These are phyloP conservation scores for Orbilia javanica DNA, from an alignment of 2,329 filamentous ascomycete species.

Conservation along the genomic window DNA sequence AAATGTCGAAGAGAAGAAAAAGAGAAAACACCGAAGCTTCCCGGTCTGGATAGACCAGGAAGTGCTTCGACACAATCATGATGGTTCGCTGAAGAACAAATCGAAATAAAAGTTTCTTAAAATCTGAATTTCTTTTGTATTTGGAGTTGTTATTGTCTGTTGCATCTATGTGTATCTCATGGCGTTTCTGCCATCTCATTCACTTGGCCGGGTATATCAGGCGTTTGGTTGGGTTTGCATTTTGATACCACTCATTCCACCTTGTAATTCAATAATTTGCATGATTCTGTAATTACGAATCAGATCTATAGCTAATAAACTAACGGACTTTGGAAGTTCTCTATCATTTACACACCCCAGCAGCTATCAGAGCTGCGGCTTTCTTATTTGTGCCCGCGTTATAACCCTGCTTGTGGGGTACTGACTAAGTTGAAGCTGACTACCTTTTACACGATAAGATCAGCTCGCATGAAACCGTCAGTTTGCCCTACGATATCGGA, in stretches of 20 bases:
- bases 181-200: conserved; percentile 1
- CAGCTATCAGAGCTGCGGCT: no score
- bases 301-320: background rate
- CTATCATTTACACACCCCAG: no score
- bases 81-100: conserved; percentile 27
- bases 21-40: conserved; percentile 50
- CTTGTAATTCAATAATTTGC: conserved; percentile 12
- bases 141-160: background rate
- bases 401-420: background rate
- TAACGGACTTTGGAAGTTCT: background rate
- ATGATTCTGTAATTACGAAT: background rate
- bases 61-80: conserved; percentile 30
- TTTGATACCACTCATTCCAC: conserved; percentile 6
- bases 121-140: background rate
- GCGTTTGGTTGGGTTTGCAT: conserved; percentile 22
- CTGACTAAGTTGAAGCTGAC: background rate
- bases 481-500: conserved; percentile 30
- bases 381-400: background rate
- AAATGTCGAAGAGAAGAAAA: conserved; percentile 29
- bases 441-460: conserved; percentile 45
- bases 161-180: conserved; percentile 7
- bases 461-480: conserved; percentile 39
- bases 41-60: conserved; percentile 41
- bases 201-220: conserved; percentile 4
- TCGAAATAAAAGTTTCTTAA: conserved; percentile 19